Conservation (phyloP, 169 alveolate genomes). For the Cryptosporidium ubiquitum region DNA sequence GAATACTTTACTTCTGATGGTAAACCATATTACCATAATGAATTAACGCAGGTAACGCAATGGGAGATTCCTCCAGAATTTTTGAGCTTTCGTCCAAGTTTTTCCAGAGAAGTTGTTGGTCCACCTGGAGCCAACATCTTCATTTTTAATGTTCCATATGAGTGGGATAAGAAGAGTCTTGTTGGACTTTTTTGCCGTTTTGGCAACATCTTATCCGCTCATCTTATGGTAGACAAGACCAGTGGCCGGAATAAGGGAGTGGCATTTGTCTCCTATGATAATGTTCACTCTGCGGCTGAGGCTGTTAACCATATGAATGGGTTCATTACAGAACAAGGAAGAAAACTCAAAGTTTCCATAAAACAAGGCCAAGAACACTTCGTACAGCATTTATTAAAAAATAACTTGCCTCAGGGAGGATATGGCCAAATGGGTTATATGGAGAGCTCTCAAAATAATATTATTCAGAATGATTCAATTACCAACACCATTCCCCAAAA, state of each 20-base stretch:
- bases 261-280: conserved; percentile 91
- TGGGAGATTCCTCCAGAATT: conserved; percentile 92
- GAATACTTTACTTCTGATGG: conserved; percentile 88
- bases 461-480: neutral
- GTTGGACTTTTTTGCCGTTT: conserved; percentile 85
- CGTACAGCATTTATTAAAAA: conserved; percentile 54
- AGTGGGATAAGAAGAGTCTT: conserved; percentile 90
- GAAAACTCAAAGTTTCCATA: conserved; percentile 87
- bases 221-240: conserved; percentile 89
- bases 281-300: conserved; percentile 87
- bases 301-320: conserved; percentile 91
- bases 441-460: neutral
- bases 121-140: conserved; percentile 94
- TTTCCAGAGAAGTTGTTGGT: conserved; percentile 82
- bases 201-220: conserved; percentile 89
- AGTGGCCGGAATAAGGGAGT: conserved; percentile 91
- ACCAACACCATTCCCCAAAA: neutral
- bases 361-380: conserved; percentile 90
- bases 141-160: conserved; percentile 92
- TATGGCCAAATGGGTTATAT: neutral
- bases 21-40: conserved; percentile 86
- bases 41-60: conserved; percentile 86
- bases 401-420: neutral
- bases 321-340: conserved; percentile 84
- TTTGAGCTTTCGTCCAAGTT: conserved; percentile 77